phyloP scores from a whole-genome alignment of 1,284 basidiomycete genomes.

The Uromyces viciae-fabae region DNA sequence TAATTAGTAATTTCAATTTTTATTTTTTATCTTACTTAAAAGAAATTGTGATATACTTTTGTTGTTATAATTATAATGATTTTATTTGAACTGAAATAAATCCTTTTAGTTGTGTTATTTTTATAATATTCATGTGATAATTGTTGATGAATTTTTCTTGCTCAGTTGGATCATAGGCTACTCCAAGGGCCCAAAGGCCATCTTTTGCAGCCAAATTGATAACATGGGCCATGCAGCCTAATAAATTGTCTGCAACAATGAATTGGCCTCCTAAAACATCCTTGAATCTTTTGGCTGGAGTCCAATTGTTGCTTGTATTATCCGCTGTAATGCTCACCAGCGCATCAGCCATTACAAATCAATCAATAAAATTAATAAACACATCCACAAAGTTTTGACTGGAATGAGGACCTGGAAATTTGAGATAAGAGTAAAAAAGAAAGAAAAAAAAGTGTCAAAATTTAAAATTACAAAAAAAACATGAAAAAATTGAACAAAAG shows the following conservation, averaged over 20 bases:
- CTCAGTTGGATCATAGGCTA: neutral
- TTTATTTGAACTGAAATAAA: too few relatives aligned
- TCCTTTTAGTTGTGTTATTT: too few relatives aligned
- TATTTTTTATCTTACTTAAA: too few relatives aligned
- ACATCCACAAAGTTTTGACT: neutral
- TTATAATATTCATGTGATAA: too few relatives aligned
- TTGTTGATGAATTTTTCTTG: neutral
- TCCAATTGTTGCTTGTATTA: neutral
- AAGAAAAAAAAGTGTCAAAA: too few relatives aligned
- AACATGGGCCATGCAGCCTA: slow-evolving; percentile 12
- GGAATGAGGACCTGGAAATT: neutral
- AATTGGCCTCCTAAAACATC: neutral
- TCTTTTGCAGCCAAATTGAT: slow-evolving; percentile 15
- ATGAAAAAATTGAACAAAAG: too few relatives aligned
- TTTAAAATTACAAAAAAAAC: too few relatives aligned
- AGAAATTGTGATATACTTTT: too few relatives aligned
- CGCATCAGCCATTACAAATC: neutral
- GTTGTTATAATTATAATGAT: too few relatives aligned
- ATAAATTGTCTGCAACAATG: neutral
- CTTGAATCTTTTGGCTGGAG: neutral
- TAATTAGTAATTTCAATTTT: too few relatives aligned
- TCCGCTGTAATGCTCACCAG: neutral
- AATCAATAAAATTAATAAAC: neutral
- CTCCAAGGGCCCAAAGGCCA: neutral
- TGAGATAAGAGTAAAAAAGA: too few relatives aligned